Percentiles rank a stretch among this genome's conserved stretches.
Evolutionary conservation across 768 basidiomycete genomes (phyloP).

Genomic region (Tricholoma bakamatsutake): DNA sequence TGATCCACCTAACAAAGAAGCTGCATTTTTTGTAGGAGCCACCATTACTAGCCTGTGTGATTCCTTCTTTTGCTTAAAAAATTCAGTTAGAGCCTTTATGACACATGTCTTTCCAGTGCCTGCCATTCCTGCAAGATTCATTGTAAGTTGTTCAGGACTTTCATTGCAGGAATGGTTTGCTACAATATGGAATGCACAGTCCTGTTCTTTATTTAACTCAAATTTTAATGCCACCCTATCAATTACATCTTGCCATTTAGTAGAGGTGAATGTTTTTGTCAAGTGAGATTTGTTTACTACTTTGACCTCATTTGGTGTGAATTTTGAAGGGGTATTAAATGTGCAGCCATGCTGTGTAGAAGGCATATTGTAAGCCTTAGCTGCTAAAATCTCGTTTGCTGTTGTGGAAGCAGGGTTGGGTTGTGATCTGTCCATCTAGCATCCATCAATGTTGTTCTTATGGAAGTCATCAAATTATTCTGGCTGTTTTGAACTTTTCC

Average conservation of each 20-base stretch:
- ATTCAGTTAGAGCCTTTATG: slow-evolving; percentile 15
- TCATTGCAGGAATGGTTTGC: slow-evolving; percentile 12
- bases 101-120: slow-evolving; percentile 26
- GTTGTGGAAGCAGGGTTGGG: neutral
- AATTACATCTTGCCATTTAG: slow-evolving; percentile 1
- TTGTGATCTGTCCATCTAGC: neutral
- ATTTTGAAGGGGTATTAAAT: neutral
- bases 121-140: slow-evolving; percentile 27
- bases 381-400: neutral
- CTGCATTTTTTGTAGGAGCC: slow-evolving; percentile 28
- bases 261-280: neutral
- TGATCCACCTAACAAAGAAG: slow-evolving; percentile 24
- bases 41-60: slow-evolving; percentile 17
- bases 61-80: slow-evolving; percentile 19
- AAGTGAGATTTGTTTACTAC: slow-evolving; percentile 8
- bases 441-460: neutral
- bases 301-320: neutral
- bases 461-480: neutral
- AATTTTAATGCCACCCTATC: slow-evolving; percentile 5
- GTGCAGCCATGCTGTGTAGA: neutral
- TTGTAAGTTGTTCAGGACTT: slow-evolving; percentile 14
- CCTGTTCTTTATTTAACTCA: slow-evolving; percentile 25
- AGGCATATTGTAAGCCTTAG: neutral
- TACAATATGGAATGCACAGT: slow-evolving; percentile 27
- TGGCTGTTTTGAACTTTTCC: neutral